Evolutionary conservation across 2,329 filamentous ascomycete genomes (phyloP).

Genomic region (Xylariaceae sp.): DNA sequence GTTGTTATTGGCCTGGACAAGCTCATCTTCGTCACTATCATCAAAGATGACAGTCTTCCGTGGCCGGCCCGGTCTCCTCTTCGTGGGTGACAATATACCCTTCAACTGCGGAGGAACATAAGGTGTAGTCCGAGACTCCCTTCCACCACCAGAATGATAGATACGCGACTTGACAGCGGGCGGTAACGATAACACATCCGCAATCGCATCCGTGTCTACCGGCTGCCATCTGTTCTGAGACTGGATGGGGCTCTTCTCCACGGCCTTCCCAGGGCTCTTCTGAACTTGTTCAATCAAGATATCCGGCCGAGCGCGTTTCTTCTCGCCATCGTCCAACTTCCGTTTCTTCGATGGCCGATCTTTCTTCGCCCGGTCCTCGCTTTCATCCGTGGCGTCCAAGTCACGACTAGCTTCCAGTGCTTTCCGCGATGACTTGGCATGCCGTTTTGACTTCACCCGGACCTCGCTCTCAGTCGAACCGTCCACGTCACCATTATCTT

Average conservation of each 20-base stretch:
- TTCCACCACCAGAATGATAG: constrained; percentile 8
- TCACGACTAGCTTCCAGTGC: no score
- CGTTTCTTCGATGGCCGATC: constrained; percentile 17
- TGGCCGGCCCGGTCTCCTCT: constrained; percentile 36
- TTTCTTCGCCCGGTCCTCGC: not conserved
- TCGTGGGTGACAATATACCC: constrained; percentile 53
- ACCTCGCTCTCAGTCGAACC: no score
- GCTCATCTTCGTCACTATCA: constrained; percentile 14
- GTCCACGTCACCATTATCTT: no score
- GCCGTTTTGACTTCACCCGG: not conserved
- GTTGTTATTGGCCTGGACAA: not conserved
- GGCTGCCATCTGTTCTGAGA: constrained; percentile 25
- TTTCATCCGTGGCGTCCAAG: no score
- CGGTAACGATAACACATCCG: not conserved
- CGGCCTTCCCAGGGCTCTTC: constrained; percentile 1
- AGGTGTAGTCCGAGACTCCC: not conserved
- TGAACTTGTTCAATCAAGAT: constrained; percentile 1
- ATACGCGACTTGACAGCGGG: constrained; percentile 15
- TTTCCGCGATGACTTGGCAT: no score
- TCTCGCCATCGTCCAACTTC: constrained; percentile 5
- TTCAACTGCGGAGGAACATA: constrained; percentile 36
- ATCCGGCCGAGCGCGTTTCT: not conserved
- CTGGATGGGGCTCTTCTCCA: not conserved
- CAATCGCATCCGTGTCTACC: constrained; percentile 11
- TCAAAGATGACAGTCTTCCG: constrained; percentile 55